phyloP scores from a whole-genome alignment of 139 green algal genomes.

The Marvania coccoides region DNA sequence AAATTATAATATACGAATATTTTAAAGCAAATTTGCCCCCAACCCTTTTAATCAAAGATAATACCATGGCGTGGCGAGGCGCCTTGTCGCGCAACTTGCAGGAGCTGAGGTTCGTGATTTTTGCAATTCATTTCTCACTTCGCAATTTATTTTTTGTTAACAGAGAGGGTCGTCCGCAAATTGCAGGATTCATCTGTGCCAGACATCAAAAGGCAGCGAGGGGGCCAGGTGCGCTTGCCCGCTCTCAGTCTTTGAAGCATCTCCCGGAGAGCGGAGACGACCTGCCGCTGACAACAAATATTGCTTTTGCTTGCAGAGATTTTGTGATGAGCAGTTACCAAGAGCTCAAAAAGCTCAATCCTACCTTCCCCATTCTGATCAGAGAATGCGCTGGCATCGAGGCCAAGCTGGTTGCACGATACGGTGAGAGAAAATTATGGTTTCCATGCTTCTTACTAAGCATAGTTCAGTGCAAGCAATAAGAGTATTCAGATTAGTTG shows the following conservation, averaged over 20 bases:
- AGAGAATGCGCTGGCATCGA: conserved; percentile 63
- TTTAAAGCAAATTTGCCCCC: not conserved
- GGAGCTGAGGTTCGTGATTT: conserved; percentile 53
- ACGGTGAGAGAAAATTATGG: conserved; percentile 43
- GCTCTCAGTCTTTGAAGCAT: no score
- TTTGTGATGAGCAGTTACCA: conserved; percentile 74
- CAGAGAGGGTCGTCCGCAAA: not conserved
- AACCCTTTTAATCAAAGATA: no score
- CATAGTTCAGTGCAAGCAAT: not conserved
- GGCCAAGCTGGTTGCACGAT: conserved; percentile 68
- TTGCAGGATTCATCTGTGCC: conserved; percentile 74
- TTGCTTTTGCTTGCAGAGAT: conserved; percentile 43
- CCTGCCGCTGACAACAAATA: not conserved
- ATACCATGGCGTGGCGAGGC: conserved; percentile 42
- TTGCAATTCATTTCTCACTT: not conserved
- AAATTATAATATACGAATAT: not conserved
- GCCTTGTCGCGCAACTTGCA: conserved; percentile 61
- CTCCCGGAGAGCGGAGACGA: not conserved
- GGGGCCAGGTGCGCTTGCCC: conserved; percentile 51
- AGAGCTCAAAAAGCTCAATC: conserved; percentile 86
- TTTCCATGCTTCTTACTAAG: not conserved
- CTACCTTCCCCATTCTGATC: conserved; percentile 75
- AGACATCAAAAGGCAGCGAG: conserved; percentile 56
- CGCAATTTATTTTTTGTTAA: not conserved
- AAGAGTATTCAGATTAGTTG: not conserved